Percentiles rank a stretch among this genome's conserved stretches.
phyloP scores from a whole-genome alignment of 1,139 yeast species.

The Yamadazyma mexicana region DNA sequence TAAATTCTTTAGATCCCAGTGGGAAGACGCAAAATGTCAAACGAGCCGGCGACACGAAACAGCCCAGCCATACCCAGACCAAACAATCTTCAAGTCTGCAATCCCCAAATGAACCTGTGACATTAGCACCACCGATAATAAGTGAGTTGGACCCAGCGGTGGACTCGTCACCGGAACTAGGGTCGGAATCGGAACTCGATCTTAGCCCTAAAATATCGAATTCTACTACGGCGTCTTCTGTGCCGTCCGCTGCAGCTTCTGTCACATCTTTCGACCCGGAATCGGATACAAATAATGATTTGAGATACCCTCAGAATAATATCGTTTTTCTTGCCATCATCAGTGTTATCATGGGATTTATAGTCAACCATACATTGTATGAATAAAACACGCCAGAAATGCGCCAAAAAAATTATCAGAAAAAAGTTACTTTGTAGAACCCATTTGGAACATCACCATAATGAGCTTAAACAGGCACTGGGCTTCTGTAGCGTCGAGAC shows the following conservation, averaged over 20 bases:
- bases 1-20: not conserved
- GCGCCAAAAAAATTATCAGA: not conserved
- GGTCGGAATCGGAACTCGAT: conserved; percentile 1
- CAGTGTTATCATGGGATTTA: conserved; percentile 8
- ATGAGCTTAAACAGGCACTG: not conserved
- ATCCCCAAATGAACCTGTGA: not conserved
- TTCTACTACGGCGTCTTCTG: conserved; percentile 3
- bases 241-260: too few relatives aligned
- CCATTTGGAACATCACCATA: too few relatives aligned
- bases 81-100: not conserved
- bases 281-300: conserved; percentile 7
- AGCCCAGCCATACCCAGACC: not conserved
- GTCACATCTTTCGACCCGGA: conserved; percentile 1
- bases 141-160: not conserved
- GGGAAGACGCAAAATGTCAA: not conserved
- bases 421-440: not conserved
- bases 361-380: conserved; percentile 4
- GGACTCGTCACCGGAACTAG: not conserved
- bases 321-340: conserved; percentile 5
- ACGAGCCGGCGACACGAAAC: too few relatives aligned
- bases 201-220: not conserved
- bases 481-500: not conserved
- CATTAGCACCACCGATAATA: not conserved
- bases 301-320: conserved; percentile 9
- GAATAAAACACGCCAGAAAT: not conserved